These are phyloP conservation scores for Leccinellum rugosiceps DNA, from an alignment of 768 basidiomycete species.

Conservation along the genomic window DNA sequence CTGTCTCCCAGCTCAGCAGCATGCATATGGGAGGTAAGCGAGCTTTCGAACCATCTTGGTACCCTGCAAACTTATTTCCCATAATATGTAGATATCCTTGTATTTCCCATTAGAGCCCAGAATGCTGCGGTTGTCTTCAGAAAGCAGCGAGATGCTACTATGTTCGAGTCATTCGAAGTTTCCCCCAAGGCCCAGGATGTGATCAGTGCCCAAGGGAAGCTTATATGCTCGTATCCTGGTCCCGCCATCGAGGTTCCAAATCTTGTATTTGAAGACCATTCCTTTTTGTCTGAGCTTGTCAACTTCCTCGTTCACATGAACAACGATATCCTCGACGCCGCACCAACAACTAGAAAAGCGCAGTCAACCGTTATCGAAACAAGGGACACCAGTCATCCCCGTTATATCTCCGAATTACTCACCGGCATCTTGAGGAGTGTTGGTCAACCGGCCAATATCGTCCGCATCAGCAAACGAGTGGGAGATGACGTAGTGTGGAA, in stretches of 20 bases:
- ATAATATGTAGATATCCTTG: conserved; percentile 35
- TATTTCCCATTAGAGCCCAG: conserved; percentile 40
- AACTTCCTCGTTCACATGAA: conserved; percentile 37
- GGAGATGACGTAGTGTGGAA: conserved; percentile 10
- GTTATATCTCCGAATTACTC: neutral
- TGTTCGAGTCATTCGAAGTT: conserved; percentile 44
- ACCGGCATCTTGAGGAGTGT: neutral
- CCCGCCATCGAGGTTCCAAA: conserved; percentile 38
- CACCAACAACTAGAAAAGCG: conserved; percentile 4
- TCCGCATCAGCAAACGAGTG: neutral
- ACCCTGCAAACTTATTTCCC: neutral
- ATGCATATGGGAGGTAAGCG: conserved; percentile 10
- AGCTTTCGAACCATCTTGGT: neutral
- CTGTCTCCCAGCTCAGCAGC: conserved; percentile 3
- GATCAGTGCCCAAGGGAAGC: conserved; percentile 38
- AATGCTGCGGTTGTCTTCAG: conserved; percentile 46
- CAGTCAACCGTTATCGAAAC: conserved; percentile 6
- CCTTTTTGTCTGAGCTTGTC: conserved; percentile 35
- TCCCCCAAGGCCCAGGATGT: conserved; percentile 34
- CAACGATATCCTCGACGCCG: conserved; percentile 30
- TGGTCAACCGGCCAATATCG: neutral
- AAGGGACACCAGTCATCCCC: conserved; percentile 1
- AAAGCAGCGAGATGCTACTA: conserved; percentile 19
- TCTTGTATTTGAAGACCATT: conserved; percentile 22
- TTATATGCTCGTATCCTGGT: conserved; percentile 44